Conservation (phyloP, 306 rosid genomes). For the Dryas alaskensis region DNA sequence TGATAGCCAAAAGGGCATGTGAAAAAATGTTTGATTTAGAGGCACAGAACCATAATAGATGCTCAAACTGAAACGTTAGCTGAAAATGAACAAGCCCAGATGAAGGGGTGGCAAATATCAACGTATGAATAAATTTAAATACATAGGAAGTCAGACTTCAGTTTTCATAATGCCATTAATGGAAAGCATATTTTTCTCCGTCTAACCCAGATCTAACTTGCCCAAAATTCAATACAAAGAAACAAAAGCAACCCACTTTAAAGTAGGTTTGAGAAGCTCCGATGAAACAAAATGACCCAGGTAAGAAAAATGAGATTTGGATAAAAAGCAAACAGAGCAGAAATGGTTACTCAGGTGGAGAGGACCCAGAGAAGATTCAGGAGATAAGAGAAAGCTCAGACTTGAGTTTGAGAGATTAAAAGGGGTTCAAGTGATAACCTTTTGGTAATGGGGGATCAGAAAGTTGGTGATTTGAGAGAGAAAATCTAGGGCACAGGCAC, state of each 20-base stretch:
- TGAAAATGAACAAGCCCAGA: conserved; percentile 37
- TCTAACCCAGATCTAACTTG: conserved; percentile 49
- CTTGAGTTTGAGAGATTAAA: conserved; percentile 12
- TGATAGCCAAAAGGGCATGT: conserved; percentile 20
- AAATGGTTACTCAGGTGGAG: conserved; percentile 21
- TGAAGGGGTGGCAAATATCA: conserved; percentile 25
- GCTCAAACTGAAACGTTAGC: conserved; percentile 28
- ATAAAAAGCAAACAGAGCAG: background rate
- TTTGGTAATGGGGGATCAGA: conserved; percentile 4
- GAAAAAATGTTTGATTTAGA: conserved; percentile 27
- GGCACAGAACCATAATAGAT: conserved; percentile 35
- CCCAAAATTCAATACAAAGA: conserved; percentile 24
- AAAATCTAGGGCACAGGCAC: conserved; percentile 9
- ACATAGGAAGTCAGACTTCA: conserved; percentile 29
- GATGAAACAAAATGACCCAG: background rate
- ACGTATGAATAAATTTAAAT: conserved; percentile 18
- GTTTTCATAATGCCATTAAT: conserved; percentile 22
- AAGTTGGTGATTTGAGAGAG: background rate
- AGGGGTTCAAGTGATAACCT: background rate
- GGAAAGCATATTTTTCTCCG: conserved; percentile 27
- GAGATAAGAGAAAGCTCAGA: conserved; percentile 7
- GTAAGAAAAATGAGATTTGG: background rate
- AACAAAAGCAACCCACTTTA: conserved; percentile 7
- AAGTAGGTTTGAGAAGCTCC: conserved; percentile 12
- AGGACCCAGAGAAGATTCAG: conserved; percentile 40